Base-by-base conservation (phyloP, 2,329 filamentous ascomycete genomes). In the Pestalotiopsis sp. region DNA sequence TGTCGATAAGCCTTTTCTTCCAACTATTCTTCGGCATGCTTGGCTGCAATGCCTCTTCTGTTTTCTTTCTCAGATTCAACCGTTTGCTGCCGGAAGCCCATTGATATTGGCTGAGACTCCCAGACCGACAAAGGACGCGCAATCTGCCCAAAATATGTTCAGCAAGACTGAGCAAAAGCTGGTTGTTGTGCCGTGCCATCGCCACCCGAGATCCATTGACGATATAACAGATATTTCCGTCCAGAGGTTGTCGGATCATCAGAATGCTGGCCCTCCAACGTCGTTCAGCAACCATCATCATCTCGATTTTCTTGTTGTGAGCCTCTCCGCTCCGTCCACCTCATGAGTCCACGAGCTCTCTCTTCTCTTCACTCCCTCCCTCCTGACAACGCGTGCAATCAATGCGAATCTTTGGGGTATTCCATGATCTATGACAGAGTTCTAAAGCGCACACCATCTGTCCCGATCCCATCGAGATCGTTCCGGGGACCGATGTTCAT, bases 341-440 rank as follows among this genome's bases (percentile, higher is more conserved):
- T 13, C 23, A 17, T 12, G 25, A 59, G 27, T 31, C 57, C 23
- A 17, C 27, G 17, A 13, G 25, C 23, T 36, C 27, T 17, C 31
- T 36, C 31, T 31, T 6, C 27, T 31, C 27, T 31, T 0, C 5
- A 31, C 61, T 49, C 17, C 27, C 14, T 66, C 12, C 52, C 14
- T 14, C 25, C 13, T 36, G 38, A 57, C 63, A 66, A 57, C 23
- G 11, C 41, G 38, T 25, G 64, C 64, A 25, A 31, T 58, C 25
- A 59, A 67, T 17, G 65, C 52, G 45, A 61, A 59, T 56, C 65
- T 41, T 31, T 14, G 38, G 65, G 65, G 65, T 67, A 67, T 67
- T 66, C 39, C 65, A 61, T 59, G 65, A 45, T 67, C 57, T 61
- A 67, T 67, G 65, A 61, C 20, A 25, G 61, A 36, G 65, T 56